Evolutionary conservation across 148 eudicot genomes (phyloP).

Genomic region (Polygonum maritimum): DNA sequence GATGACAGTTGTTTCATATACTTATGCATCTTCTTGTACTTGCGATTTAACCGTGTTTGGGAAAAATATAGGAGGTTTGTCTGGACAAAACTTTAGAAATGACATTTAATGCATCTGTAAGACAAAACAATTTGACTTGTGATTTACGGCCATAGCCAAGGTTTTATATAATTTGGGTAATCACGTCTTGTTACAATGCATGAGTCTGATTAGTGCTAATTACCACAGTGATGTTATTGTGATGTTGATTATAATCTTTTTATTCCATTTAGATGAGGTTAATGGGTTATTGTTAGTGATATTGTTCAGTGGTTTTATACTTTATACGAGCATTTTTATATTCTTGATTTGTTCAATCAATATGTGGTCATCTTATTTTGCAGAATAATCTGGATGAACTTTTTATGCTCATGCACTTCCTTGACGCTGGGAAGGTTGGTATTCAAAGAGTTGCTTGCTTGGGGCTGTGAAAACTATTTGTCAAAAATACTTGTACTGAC

Average conservation of each 20-base stretch:
- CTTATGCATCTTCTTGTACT: background rate
- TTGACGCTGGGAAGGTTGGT: conserved; percentile 99
- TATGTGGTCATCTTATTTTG: conserved; percentile 6
- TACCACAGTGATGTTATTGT: background rate
- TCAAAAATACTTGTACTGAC: background rate
- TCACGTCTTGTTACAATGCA: background rate
- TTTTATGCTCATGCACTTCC: conserved; percentile 99
- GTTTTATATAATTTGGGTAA: background rate
- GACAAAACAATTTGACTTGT: background rate
- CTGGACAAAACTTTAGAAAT: background rate
- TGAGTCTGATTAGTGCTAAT: background rate
- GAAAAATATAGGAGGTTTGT: background rate
- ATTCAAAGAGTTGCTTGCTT: conserved; percentile 6
- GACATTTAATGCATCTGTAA: background rate
- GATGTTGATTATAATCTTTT: background rate
- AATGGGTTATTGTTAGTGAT: background rate
- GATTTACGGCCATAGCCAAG: background rate
- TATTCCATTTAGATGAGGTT: background rate
- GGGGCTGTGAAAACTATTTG: conserved; percentile 7
- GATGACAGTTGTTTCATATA: background rate
- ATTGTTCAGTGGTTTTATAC: background rate
- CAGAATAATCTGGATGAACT: conserved; percentile 99
- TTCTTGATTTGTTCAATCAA: background rate
- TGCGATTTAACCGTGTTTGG: background rate
- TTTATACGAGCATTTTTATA: background rate